phyloP scores from a whole-genome alignment of 2,329 filamentous ascomycete genomes.

The Calonectria ilicicola region DNA sequence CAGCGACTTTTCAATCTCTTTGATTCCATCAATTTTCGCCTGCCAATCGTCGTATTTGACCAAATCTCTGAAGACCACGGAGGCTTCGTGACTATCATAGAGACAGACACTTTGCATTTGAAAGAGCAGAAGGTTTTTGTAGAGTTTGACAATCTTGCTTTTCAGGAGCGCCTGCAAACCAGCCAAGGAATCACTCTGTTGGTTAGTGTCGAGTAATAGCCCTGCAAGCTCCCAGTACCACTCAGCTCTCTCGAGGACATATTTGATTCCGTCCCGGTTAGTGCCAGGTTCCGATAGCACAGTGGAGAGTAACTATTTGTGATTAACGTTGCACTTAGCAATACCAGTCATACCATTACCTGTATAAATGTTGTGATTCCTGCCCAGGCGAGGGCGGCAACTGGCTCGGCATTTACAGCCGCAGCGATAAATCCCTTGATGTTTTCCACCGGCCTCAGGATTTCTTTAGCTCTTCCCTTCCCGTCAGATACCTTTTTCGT shows the following conservation, averaged over 20 bases:
- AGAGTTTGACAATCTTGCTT: background rate
- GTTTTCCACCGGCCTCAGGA: background rate
- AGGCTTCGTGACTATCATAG: background rate
- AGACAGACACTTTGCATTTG: constrained; percentile 12
- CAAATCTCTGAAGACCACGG: background rate
- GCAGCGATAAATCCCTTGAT: background rate
- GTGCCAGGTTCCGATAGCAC: background rate
- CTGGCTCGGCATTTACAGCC: background rate
- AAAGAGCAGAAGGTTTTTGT: background rate
- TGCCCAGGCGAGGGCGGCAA: constrained; percentile 13
- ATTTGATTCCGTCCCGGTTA: constrained; percentile 10
- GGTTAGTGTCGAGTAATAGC: background rate
- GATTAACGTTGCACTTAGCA: background rate
- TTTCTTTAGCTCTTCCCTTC: constrained; percentile 1
- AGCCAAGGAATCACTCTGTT: background rate
- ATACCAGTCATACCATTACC: background rate
- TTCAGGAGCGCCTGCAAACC: background rate
- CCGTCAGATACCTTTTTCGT: background rate
- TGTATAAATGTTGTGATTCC: background rate
- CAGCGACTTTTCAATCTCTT: background rate
- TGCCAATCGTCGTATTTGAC: constrained; percentile 14
- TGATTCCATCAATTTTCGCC: background rate
- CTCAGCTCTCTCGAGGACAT: constrained; percentile 1
- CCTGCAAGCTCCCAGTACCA: constrained; percentile 20
- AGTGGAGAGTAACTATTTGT: background rate